A percentile compares a stretch with the other conserved stretches of the same genome.
These are phyloP conservation scores for Deakozyma indianensis DNA, from an alignment of 805 yeast genomes.

Conservation along the genomic window DNA sequence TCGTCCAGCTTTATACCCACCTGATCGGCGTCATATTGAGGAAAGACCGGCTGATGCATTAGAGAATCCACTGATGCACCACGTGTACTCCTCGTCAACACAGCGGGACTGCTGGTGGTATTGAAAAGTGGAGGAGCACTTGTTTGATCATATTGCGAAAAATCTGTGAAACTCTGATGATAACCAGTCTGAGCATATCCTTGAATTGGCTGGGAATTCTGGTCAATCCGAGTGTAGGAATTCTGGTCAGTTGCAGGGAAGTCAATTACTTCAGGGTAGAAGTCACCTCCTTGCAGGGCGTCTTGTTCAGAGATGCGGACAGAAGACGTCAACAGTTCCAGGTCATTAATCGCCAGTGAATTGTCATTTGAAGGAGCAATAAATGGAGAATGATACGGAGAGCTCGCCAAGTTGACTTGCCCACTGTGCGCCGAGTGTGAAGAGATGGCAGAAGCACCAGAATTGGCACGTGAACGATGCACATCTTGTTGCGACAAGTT, in stretches of 20 bases:
- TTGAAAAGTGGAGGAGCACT: not conserved
- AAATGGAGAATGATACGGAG: not conserved
- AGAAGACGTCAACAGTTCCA: not conserved
- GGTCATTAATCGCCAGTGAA: not conserved
- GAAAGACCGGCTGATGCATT: not conserved
- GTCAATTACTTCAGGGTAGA: not conserved
- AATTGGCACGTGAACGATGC: constrained; percentile 1
- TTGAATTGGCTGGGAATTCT: not conserved
- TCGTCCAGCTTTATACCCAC: not conserved
- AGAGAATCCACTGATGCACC: not conserved
- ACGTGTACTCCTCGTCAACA: not conserved
- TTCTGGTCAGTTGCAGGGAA: not conserved
- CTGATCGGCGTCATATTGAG: not conserved
- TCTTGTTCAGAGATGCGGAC: not conserved
- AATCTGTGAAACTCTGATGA: too few species aligned
- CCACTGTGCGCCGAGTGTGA: not conserved
- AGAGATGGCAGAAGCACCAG: not conserved
- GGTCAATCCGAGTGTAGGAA: not conserved
- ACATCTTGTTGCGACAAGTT: not conserved
- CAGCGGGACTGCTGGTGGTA: not conserved
- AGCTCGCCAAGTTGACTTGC: not conserved
- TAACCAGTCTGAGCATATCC: not conserved
- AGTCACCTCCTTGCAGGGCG: not conserved
- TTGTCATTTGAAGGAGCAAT: not conserved
- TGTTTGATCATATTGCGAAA: too few species aligned